Base-by-base conservation (phyloP, 2,329 filamentous ascomycete genomes). In the Hypoxylon sp. region DNA sequence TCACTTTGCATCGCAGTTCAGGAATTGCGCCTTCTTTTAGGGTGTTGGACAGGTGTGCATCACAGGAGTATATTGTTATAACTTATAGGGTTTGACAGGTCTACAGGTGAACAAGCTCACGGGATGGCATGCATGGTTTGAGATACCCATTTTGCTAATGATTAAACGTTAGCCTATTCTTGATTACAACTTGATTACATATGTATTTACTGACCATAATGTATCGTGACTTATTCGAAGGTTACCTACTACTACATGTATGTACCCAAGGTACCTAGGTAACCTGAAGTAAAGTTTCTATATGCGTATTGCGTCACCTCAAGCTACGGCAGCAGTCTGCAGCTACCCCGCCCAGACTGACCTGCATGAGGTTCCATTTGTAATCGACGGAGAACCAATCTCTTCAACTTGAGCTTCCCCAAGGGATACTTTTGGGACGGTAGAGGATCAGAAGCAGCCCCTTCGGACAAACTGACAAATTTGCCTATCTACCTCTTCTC, bases 71-170 rank as follows among this genome's bases (percentile, higher is more conserved):
- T 20, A 44, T 41, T 19, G 37, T 26, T 15, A 24, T 17, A 17
- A 20, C 20, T 11, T 24, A 49, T 30, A 28, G 10, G 47, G 37
- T 37, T 43, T 41, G 28, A 7, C 13, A 19, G 6, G 20, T 24
- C 19, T 20, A 24, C 43, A 5, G 20, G 20, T 46, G 11, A 10
- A 46, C 13, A 41, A 37, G 37, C 46, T 55, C 43, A 46, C 56
- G 59, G 48, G 60, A 59, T 5, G 28, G 51, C 46, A 56, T 57
- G 48, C 46, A 61, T 59, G 30, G 59, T 61, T 68, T 50, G 47
- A 68, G 68, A 70, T 70, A 70, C 68, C 68, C 68, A 62, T 64
- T 67, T 46, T 41, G 37, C 28, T 52, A 57, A 17, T 37, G 28
- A 41, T 22, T 43, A 51, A 26, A 44, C 15, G 3, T 11, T 8